Conservation (phyloP, 2,329 filamentous ascomycete genomes). For the Trichoderma citrinoviride region DNA sequence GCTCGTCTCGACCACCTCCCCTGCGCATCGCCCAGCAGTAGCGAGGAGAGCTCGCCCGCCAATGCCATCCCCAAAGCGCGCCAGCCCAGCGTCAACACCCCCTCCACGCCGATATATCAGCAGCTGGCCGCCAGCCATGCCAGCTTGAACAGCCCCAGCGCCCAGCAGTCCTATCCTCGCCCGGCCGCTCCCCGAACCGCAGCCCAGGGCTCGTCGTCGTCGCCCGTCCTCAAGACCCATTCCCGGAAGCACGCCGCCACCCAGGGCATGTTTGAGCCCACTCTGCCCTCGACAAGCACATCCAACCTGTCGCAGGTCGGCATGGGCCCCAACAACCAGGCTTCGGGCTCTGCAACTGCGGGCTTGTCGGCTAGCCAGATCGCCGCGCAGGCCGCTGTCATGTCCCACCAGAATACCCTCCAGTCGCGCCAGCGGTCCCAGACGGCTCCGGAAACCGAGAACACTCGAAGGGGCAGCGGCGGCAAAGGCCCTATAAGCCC, state of each 20-base stretch:
- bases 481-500: conserved; percentile 56
- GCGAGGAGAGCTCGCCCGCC: conserved; percentile 34
- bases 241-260: conserved; percentile 67
- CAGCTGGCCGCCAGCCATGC: conserved; percentile 47
- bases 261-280: conserved; percentile 74
- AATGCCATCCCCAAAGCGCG: conserved; percentile 49
- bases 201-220: conserved; percentile 31
- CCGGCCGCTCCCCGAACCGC: conserved; percentile 41
- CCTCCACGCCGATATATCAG: conserved; percentile 48
- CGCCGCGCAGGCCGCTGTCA: conserved; percentile 73
- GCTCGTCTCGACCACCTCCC: conserved; percentile 35
- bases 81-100: conserved; percentile 36
- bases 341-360: conserved; percentile 34
- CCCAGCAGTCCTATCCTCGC: conserved; percentile 58
- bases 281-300: conserved; percentile 59
- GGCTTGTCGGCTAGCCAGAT: conserved; percentile 67
- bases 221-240: conserved; percentile 44
- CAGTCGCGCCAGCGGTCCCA: conserved; percentile 68
- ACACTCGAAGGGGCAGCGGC: conserved; percentile 44
- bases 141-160: conserved; percentile 47
- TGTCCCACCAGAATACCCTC: conserved; percentile 55
- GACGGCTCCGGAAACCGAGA: conserved; percentile 59
- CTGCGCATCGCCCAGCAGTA: conserved; percentile 32
- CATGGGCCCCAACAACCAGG: conserved; percentile 46
- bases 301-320: conserved; percentile 54